Evolutionary conservation across 768 basidiomycete genomes (phyloP).

Genomic region (Cystofilobasidium capitatum): DNA sequence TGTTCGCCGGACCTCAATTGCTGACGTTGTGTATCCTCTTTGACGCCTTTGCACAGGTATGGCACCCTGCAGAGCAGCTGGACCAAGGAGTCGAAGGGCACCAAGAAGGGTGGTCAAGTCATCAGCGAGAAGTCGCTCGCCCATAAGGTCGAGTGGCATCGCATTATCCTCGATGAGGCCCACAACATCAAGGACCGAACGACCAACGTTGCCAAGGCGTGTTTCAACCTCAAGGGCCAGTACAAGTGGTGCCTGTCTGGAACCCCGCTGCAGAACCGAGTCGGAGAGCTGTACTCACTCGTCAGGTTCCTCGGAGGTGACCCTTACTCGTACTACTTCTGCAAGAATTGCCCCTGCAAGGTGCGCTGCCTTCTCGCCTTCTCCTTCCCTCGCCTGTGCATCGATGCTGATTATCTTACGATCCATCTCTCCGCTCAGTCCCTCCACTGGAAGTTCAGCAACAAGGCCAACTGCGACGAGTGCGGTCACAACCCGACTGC

Average conservation of each 20-base stretch:
- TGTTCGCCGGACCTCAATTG: not conserved
- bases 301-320: slow-evolving; percentile 81
- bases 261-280: slow-evolving; percentile 63
- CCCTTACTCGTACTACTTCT: slow-evolving; percentile 85
- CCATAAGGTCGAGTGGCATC: slow-evolving; percentile 75
- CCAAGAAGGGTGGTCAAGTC: slow-evolving; percentile 71
- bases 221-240: slow-evolving; percentile 65
- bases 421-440: slow-evolving; percentile 40
- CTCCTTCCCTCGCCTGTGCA: not conserved
- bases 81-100: slow-evolving; percentile 85
- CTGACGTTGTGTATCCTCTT: not conserved
- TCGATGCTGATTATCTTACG: not conserved
- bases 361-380: not conserved
- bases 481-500: slow-evolving; percentile 43
- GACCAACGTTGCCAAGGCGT: slow-evolving; percentile 93
- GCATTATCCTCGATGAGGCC: slow-evolving; percentile 81
- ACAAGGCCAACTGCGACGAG: slow-evolving; percentile 70
- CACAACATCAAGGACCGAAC: slow-evolving; percentile 95
- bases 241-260: slow-evolving; percentile 85
- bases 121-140: slow-evolving; percentile 75
- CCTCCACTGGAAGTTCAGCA: slow-evolving; percentile 80
- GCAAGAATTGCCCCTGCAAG: slow-evolving; percentile 87
- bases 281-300: slow-evolving; percentile 95
- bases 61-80: slow-evolving; percentile 83
- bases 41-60: slow-evolving; percentile 42